These are phyloP conservation scores for Nemania sp. DNA, from an alignment of 2,329 filamentous ascomycete species.

Conservation along the genomic window DNA sequence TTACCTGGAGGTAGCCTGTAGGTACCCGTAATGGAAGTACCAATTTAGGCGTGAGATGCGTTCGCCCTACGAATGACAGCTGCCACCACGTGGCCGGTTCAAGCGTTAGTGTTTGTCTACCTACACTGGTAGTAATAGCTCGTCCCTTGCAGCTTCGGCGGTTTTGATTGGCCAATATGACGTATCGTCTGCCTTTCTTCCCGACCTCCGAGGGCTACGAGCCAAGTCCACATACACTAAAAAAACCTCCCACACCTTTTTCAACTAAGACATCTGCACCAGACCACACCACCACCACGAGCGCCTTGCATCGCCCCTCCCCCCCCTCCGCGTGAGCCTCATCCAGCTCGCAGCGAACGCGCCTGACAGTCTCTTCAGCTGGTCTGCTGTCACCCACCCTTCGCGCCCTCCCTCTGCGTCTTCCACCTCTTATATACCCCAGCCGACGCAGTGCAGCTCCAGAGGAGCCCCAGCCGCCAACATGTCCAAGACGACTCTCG, in stretches of 20 bases:
- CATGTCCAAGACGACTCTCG: slow-evolving; percentile 81
- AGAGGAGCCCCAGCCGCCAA: slow-evolving; percentile 35
- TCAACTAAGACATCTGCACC: slow-evolving; percentile 29
- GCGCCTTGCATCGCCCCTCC: slow-evolving; percentile 30
- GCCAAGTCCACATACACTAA: slow-evolving; percentile 10
- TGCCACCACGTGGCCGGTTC: slow-evolving; percentile 9
- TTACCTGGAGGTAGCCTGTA: neutral
- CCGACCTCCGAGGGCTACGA: no score
- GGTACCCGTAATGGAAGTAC: neutral
- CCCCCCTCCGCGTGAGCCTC: slow-evolving; percentile 35
- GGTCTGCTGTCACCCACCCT: slow-evolving; percentile 14
- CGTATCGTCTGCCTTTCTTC: neutral
- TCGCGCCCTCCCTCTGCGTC: slow-evolving; percentile 8
- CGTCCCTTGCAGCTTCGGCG: neutral
- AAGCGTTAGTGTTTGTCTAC: no score
- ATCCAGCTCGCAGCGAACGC: slow-evolving; percentile 31
- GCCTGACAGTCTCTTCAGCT: slow-evolving; percentile 33
- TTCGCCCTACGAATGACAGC: slow-evolving; percentile 11
- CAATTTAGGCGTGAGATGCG: neutral
- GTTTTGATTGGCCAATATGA: slow-evolving; percentile 12
- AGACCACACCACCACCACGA: slow-evolving; percentile 40
- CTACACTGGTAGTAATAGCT: no score
- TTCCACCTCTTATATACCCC: slow-evolving; percentile 30
- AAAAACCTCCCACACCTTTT: slow-evolving; percentile 17
- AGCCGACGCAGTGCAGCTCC: slow-evolving; percentile 22